These are phyloP conservation scores for Diplodia mutila DNA, from an alignment of 2,329 filamentous ascomycete species.

Conservation along the genomic window DNA sequence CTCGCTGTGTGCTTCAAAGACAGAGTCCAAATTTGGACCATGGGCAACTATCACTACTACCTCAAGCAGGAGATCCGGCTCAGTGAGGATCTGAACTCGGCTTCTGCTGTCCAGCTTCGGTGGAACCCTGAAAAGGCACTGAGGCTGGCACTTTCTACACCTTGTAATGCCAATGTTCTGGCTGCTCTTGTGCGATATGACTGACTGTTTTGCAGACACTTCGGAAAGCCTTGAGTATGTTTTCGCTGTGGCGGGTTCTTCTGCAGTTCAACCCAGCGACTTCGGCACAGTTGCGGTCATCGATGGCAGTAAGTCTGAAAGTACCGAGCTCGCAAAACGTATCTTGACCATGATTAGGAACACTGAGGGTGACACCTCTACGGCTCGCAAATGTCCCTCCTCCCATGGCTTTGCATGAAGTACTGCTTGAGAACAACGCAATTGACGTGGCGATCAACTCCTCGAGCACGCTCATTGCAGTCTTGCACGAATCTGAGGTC, in stretches of 20 bases:
- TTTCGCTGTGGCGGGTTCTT: slow-evolving; percentile 70
- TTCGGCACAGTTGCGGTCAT: slow-evolving; percentile 80
- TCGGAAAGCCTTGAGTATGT: slow-evolving; percentile 69
- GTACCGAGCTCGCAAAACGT: neutral
- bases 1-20: slow-evolving; percentile 78
- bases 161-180: slow-evolving; percentile 31
- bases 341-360: slow-evolving; percentile 44
- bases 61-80: slow-evolving; percentile 81
- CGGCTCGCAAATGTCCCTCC: slow-evolving; percentile 84
- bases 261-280: slow-evolving; percentile 72
- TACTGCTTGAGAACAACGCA: slow-evolving; percentile 64
- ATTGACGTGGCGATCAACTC: slow-evolving; percentile 73
- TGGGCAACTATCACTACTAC: slow-evolving; percentile 97
- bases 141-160: slow-evolving; percentile 60
- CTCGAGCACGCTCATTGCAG: slow-evolving; percentile 58
- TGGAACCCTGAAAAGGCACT: slow-evolving; percentile 91
- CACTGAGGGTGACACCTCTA: slow-evolving; percentile 82
- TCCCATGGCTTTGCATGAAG: slow-evolving; percentile 84
- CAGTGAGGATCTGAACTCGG: slow-evolving; percentile 4
- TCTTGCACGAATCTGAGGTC: slow-evolving; percentile 70
- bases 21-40: slow-evolving; percentile 91
- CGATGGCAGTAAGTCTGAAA: slow-evolving; percentile 66
- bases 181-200: slow-evolving; percentile 22
- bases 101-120: slow-evolving; percentile 32
- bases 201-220: slow-evolving; percentile 39